Evolutionary conservation across 192 early-diverging fungal species (phyloP).

Genomic region (Chytriomyces sp.): DNA sequence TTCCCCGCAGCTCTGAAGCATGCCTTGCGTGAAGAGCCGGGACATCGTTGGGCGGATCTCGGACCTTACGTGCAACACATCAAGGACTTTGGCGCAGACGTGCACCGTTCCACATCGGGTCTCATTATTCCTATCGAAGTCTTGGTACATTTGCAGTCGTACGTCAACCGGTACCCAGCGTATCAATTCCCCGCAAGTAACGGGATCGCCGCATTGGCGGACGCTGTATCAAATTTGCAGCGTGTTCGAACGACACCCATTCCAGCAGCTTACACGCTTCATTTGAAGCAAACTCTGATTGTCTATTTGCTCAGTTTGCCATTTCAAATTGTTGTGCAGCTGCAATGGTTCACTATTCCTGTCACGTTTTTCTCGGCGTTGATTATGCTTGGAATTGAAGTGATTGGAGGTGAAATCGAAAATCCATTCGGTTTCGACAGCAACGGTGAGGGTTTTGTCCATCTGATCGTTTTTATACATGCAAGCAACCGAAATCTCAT

Average conservation of each 20-base stretch:
- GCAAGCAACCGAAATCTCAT: background rate
- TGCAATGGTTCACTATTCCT: slow-evolving; percentile 67
- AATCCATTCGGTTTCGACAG: slow-evolving; percentile 80
- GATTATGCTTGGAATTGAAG: slow-evolving; percentile 81
- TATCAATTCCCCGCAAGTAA: background rate
- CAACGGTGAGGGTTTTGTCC: background rate
- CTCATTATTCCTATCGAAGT: slow-evolving; percentile 19
- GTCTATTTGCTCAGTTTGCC: slow-evolving; percentile 82
- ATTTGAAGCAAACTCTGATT: slow-evolving; percentile 80
- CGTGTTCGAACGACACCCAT: slow-evolving; percentile 7
- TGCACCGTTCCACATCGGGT: background rate
- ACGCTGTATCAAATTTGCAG: background rate
- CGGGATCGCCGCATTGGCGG: background rate
- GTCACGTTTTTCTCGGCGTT: slow-evolving; percentile 72
- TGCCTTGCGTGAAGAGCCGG: slow-evolving; percentile 75
- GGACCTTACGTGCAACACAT: slow-evolving; percentile 24
- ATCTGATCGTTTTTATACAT: background rate
- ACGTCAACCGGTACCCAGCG: background rate
- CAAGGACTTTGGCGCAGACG: background rate
- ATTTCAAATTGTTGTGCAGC: slow-evolving; percentile 72
- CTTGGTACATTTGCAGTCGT: slow-evolving; percentile 10
- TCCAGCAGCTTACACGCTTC: slow-evolving; percentile 81
- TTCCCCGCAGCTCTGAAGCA: slow-evolving; percentile 82
- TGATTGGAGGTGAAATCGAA: slow-evolving; percentile 91
- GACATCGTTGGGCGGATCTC: slow-evolving; percentile 71